A percentile compares a stretch with the other conserved stretches of the same genome.
These are phyloP conservation scores for Amanita muscaria DNA, from an alignment of 768 basidiomycete species.

Conservation along the genomic window DNA sequence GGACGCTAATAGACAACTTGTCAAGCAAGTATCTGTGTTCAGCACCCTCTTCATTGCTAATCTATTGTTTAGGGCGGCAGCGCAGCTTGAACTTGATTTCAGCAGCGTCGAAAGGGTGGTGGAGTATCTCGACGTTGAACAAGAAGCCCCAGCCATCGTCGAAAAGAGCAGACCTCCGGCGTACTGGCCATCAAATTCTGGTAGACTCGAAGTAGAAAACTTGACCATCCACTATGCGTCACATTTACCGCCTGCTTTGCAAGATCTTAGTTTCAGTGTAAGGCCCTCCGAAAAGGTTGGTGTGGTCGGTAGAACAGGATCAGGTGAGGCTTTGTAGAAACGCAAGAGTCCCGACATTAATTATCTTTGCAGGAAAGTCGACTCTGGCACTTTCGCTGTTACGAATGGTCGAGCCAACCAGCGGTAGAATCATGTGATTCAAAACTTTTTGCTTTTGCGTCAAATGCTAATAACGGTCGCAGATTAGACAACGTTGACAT, in stretches of 20 bases:
- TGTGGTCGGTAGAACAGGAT: slow-evolving; percentile 63
- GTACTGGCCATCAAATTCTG: slow-evolving; percentile 58
- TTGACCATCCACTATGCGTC: slow-evolving; percentile 56
- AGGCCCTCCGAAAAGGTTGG: slow-evolving; percentile 61
- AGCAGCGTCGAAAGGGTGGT: slow-evolving; percentile 68
- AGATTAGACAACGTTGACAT: slow-evolving; percentile 70
- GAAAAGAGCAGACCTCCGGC: slow-evolving; percentile 54
- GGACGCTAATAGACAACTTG: slow-evolving; percentile 56
- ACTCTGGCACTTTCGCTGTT: slow-evolving; percentile 50
- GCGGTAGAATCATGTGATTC: slow-evolving; percentile 47
- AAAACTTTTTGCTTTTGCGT: background rate
- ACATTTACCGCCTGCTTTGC: slow-evolving; percentile 51
- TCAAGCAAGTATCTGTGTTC: slow-evolving; percentile 30
- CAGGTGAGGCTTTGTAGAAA: slow-evolving; percentile 36
- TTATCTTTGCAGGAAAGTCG: slow-evolving; percentile 36
- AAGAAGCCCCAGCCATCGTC: slow-evolving; percentile 58
- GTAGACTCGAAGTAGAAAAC: slow-evolving; percentile 48
- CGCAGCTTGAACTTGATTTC: slow-evolving; percentile 66
- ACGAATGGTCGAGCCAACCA: slow-evolving; percentile 51
- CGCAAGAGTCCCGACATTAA: background rate
- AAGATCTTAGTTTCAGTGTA: slow-evolving; percentile 48
- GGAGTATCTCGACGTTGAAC: slow-evolving; percentile 58
- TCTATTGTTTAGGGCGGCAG: slow-evolving; percentile 39
- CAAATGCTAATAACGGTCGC: slow-evolving; percentile 2
- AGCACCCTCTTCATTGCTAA: background rate